Evolutionary conservation across 2,329 filamentous ascomycete species (phyloP).

Genomic region (Colletotrichum abscissum): DNA sequence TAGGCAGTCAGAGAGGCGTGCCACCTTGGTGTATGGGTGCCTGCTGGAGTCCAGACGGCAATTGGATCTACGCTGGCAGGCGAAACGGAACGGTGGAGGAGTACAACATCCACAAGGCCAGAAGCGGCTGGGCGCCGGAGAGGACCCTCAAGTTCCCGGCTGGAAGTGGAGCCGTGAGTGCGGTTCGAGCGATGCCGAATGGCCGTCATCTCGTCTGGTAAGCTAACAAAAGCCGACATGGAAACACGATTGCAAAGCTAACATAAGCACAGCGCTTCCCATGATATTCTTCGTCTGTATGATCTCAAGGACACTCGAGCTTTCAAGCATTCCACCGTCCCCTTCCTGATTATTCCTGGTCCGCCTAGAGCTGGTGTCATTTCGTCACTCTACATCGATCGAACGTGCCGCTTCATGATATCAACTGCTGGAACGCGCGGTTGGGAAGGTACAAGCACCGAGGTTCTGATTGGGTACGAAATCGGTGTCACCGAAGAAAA

Average conservation of each 20-base stretch:
- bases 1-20: constrained; percentile 77
- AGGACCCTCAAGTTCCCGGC: constrained; percentile 88
- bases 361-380: constrained; percentile 87
- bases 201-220: constrained; percentile 88
- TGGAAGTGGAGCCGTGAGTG: constrained; percentile 90
- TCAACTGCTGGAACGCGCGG: constrained; percentile 91
- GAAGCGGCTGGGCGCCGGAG: constrained; percentile 75
- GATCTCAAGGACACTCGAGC: constrained; percentile 78
- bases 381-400: constrained; percentile 86
- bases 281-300: constrained; percentile 94
- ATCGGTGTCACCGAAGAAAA: constrained; percentile 60
- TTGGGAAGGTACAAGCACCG: constrained; percentile 92
- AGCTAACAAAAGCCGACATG: constrained; percentile 34
- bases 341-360: constrained; percentile 96
- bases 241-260: neutral
- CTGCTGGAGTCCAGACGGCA: constrained; percentile 96
- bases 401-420: constrained; percentile 89
- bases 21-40: constrained; percentile 98
- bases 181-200: constrained; percentile 91
- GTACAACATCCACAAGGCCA: constrained; percentile 84
- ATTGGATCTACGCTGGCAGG: constrained; percentile 92
- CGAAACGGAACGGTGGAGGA: constrained; percentile 95
- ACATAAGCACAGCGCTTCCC: constrained; percentile 74
- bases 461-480: constrained; percentile 95
- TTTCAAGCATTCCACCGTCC: constrained; percentile 81